phyloP scores from a whole-genome alignment of 495 filamentous ascomycete species.

The Xylaria acuta region DNA sequence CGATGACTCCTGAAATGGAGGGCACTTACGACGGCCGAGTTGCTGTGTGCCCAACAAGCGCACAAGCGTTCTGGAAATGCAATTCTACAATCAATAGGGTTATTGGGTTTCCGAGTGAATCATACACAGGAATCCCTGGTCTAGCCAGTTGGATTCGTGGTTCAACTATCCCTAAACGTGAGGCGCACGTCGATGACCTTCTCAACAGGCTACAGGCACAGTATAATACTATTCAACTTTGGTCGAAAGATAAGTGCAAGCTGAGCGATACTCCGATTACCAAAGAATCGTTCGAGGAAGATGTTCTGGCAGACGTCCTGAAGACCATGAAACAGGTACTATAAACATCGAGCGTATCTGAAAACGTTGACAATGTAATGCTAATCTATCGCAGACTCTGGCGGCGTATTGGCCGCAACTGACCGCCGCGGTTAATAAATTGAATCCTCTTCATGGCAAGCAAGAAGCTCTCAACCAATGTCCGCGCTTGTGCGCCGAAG shows the following conservation, averaged over 20 bases:
- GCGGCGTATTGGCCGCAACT: neutral
- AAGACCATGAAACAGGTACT: neutral
- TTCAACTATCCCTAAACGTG: conserved; percentile 24
- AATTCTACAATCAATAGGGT: conserved; percentile 1
- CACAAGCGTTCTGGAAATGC: conserved; percentile 30
- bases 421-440: neutral
- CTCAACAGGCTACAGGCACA: conserved; percentile 28
- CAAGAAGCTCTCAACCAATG: conserved; percentile 13
- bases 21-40: neutral
- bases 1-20: neutral
- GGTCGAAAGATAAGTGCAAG: conserved; percentile 27
- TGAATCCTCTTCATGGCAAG: conserved; percentile 9
- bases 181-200: conserved; percentile 29
- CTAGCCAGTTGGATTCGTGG: conserved; percentile 33
- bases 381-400: conserved; percentile 1
- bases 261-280: neutral
- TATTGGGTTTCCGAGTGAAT: conserved; percentile 30
- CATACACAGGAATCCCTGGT: conserved; percentile 33
- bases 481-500: neutral
- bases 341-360: neutral
- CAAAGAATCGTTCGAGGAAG: neutral
- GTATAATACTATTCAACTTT: conserved; percentile 25
- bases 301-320: conserved; percentile 3
- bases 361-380: neutral
- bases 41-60: conserved; percentile 20